These are phyloP conservation scores for Zymoseptoria ardabiliae DNA, from an alignment of 2,329 filamentous ascomycete genomes.

Conservation along the genomic window DNA sequence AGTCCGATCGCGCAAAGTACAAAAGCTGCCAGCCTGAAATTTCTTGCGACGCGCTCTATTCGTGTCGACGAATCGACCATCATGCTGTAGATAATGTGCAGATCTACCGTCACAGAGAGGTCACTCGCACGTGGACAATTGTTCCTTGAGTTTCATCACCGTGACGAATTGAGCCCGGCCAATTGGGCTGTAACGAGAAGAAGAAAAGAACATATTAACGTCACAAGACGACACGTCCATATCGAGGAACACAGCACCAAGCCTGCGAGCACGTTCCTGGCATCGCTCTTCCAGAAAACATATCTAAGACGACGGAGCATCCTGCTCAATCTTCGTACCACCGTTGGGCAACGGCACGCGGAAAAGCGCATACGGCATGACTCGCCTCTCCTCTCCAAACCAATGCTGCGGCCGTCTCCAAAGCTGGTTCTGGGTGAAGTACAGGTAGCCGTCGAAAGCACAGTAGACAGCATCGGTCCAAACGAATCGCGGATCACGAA, in stretches of 20 bases:
- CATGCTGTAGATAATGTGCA: too few relatives aligned
- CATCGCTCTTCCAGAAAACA: neutral
- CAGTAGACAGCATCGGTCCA: slow-evolving; percentile 43
- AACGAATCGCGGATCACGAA: slow-evolving; percentile 41
- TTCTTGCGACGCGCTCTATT: neutral
- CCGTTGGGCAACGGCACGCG: slow-evolving; percentile 36
- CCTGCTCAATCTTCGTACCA: slow-evolving; percentile 31
- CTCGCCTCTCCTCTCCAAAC: slow-evolving; percentile 37
- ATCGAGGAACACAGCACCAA: neutral
- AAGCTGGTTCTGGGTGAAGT: slow-evolving; percentile 49
- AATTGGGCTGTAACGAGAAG: neutral
- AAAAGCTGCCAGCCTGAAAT: neutral
- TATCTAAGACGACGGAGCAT: neutral
- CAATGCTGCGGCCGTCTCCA: slow-evolving; percentile 31
- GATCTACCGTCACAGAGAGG: too few relatives aligned
- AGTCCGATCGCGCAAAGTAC: neutral
- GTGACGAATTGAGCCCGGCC: neutral
- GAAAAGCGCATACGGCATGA: slow-evolving; percentile 39
- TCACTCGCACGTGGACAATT: neutral
- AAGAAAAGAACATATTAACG: neutral
- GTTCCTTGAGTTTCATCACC: neutral
- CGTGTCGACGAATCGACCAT: neutral
- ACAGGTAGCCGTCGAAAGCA: slow-evolving; percentile 43
- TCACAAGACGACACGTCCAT: neutral
- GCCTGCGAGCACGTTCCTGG: neutral